Percentiles rank a stretch among this genome's conserved stretches.
Conservation (phyloP, 805 yeast genomes). For the Monosporozyma solicola region DNA sequence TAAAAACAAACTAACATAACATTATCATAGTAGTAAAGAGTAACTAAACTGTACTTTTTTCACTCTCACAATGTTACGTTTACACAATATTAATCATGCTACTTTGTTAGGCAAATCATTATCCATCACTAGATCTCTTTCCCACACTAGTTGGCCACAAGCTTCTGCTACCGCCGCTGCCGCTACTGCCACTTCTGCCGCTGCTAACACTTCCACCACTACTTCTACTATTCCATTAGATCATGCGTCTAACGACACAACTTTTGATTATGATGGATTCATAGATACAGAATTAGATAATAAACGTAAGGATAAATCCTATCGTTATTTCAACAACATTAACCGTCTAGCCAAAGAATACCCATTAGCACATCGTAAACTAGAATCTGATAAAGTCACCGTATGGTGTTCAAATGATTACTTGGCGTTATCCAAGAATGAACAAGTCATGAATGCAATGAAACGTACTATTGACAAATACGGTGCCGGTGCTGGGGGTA, state of each 20-base stretch:
- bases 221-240: conserved; percentile 26
- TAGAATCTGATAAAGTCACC: conserved; percentile 74
- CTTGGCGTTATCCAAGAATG: conserved; percentile 86
- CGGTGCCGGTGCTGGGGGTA: conserved; percentile 99
- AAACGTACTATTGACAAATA: conserved; percentile 71
- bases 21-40: no score
- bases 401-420: conserved; percentile 99
- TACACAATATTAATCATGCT: neutral
- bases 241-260: conserved; percentile 38
- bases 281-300: conserved; percentile 56
- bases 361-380: conserved; percentile 81
- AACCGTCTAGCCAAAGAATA: conserved; percentile 91
- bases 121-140: neutral
- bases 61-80: neutral
- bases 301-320: conserved; percentile 83
- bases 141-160: conserved; percentile 13
- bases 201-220: conserved; percentile 28
- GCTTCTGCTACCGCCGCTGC: conserved; percentile 23
- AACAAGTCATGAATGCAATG: conserved; percentile 65
- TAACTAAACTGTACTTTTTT: no score
- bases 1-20: no score
- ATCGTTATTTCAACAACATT: conserved; percentile 93
- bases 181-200: conserved; percentile 27
- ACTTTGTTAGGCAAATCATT: neutral
- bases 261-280: conserved; percentile 65